Evolutionary conservation across 108 stramenopile genomes (phyloP).

Genomic region (Skeletonema marinoi): DNA sequence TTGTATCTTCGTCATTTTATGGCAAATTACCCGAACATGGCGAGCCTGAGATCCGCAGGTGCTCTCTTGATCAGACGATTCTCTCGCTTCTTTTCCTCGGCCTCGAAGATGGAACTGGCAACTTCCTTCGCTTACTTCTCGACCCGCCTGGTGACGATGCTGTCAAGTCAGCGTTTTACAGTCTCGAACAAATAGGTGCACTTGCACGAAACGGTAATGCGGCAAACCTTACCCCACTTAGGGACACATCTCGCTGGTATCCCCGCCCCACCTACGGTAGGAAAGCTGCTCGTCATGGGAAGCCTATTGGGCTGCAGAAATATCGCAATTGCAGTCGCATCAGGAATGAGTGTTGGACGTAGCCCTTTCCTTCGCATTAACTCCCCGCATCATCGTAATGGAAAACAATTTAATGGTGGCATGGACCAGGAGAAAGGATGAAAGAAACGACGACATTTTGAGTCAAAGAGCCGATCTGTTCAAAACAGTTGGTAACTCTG

Average conservation of each 20-base stretch:
- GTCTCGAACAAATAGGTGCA: slow-evolving; percentile 72
- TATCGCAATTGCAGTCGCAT: slow-evolving; percentile 80
- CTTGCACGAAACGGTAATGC: slow-evolving; percentile 21
- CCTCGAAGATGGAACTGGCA: slow-evolving; percentile 68
- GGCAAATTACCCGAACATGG: slow-evolving; percentile 64
- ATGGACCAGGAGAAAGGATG: slow-evolving; percentile 20
- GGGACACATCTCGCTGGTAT: slow-evolving; percentile 85
- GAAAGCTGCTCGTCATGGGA: slow-evolving; percentile 83
- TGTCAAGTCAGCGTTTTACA: slow-evolving; percentile 60
- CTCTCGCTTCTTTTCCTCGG: slow-evolving; percentile 83
- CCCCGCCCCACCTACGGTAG: slow-evolving; percentile 82
- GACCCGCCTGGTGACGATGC: slow-evolving; percentile 74
- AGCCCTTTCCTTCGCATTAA: slow-evolving; percentile 79
- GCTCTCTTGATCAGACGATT: slow-evolving; percentile 84
- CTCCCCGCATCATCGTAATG: slow-evolving; percentile 6
- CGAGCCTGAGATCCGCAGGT: slow-evolving; percentile 78
- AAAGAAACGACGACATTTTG: slow-evolving; percentile 36
- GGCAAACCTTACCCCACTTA: slow-evolving; percentile 63
- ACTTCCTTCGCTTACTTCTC: slow-evolving; percentile 60
- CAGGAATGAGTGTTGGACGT: slow-evolving; percentile 77
- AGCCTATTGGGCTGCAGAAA: slow-evolving; percentile 78
- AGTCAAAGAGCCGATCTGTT: slow-evolving; percentile 62
- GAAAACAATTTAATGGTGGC: slow-evolving; percentile 16
- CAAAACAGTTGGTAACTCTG: slow-evolving; percentile 79
- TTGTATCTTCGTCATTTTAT: slow-evolving; percentile 65